These are phyloP conservation scores for Pontederia crassipes DNA, from an alignment of 176 grass and related monocot species.

Conservation along the genomic window DNA sequence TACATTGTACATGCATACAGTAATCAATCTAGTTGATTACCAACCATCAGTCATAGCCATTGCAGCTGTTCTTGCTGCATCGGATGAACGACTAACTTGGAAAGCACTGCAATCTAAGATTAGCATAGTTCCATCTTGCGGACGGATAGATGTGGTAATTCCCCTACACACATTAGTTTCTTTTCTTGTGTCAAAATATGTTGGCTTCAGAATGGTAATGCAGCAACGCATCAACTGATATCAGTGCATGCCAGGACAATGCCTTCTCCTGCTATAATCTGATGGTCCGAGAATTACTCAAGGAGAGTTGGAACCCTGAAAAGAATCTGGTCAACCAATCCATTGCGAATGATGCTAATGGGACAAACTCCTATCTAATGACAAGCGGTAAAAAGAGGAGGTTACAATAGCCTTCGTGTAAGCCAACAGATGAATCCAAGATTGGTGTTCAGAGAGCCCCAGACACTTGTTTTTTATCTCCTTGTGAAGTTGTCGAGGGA, in stretches of 20 bases:
- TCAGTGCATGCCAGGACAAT: slow-evolving; percentile 1
- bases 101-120: background rate
- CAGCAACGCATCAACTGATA: background rate
- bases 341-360: background rate
- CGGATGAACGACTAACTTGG: background rate
- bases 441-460: too few species aligned
- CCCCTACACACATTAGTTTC: background rate
- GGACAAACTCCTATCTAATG: background rate
- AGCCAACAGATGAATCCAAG: too few species aligned
- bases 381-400: slow-evolving; percentile 2
- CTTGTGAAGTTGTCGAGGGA: too few species aligned
- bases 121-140: background rate
- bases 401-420: background rate
- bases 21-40: slow-evolving; percentile 6
- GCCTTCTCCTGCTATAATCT: slow-evolving; percentile 7
- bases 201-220: too few species aligned
- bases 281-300: background rate
- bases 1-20: background rate
- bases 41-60: slow-evolving; percentile 1
- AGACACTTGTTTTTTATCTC: too few species aligned
- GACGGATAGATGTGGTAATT: background rate
- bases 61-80: slow-evolving; percentile 3
- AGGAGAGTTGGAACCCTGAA: background rate
- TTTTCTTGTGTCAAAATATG: background rate
- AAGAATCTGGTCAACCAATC: background rate